Percentiles rank a stretch among this genome's conserved stretches.
These are phyloP conservation scores for Podaxis rugospora DNA, from an alignment of 768 basidiomycete genomes.

Conservation along the genomic window DNA sequence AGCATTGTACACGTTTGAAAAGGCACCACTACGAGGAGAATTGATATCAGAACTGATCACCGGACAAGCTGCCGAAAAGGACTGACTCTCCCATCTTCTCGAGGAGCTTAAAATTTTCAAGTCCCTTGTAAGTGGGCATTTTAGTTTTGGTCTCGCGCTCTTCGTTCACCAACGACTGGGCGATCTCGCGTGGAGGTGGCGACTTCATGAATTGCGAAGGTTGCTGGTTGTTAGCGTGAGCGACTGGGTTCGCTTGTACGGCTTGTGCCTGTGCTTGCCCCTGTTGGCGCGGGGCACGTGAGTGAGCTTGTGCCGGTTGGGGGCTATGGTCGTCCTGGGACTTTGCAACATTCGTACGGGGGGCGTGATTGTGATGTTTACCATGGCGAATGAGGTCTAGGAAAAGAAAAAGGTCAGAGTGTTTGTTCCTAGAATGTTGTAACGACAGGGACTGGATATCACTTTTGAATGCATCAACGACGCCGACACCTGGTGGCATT, in stretches of 20 bases:
- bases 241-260: slow-evolving; percentile 15
- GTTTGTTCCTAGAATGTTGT: slow-evolving; percentile 2
- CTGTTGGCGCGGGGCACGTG: slow-evolving; percentile 26
- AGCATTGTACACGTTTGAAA: slow-evolving; percentile 98
- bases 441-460: slow-evolving; percentile 18
- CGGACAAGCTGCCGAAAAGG: slow-evolving; percentile 13
- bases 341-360: slow-evolving; percentile 8
- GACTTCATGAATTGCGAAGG: slow-evolving; percentile 23
- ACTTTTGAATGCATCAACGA: slow-evolving; percentile 92
- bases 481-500: slow-evolving; percentile 59
- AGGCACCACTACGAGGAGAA: slow-evolving; percentile 65
- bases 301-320: slow-evolving; percentile 17
- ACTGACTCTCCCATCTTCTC: slow-evolving; percentile 95
- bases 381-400: slow-evolving; percentile 82
- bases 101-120: slow-evolving; percentile 71
- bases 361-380: slow-evolving; percentile 52
- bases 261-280: slow-evolving; percentile 26
- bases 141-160: slow-evolving; percentile 68
- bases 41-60: slow-evolving; percentile 15
- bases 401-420: slow-evolving; percentile 17
- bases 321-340: slow-evolving; percentile 16
- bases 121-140: slow-evolving; percentile 84
- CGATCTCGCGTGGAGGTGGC: slow-evolving; percentile 35
- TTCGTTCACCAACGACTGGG: slow-evolving; percentile 70
- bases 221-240: slow-evolving; percentile 19